Conservation (phyloP, 2,329 filamentous ascomycete species). For the Aspergillus udagawae region DNA sequence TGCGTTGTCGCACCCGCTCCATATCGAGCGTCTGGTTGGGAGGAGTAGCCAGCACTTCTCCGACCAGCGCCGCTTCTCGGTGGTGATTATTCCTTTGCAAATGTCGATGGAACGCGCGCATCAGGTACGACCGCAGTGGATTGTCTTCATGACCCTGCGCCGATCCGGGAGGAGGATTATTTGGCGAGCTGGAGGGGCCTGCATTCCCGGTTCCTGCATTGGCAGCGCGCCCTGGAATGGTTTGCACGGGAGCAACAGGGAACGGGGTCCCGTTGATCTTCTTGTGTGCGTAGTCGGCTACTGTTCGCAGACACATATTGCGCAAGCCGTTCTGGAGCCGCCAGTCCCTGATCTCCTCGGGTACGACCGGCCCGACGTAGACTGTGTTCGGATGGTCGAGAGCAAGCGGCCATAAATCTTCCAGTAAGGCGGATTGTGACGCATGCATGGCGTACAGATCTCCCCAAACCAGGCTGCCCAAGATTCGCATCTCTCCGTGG, state of each 20-base stretch:
- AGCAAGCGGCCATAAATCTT: slow-evolving; percentile 26
- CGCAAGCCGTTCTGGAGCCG: slow-evolving; percentile 6
- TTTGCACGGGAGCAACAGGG: background rate
- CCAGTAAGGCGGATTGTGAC: slow-evolving; percentile 11
- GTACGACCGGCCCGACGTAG: slow-evolving; percentile 21
- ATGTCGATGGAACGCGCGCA: background rate
- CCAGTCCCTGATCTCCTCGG: slow-evolving; percentile 11
- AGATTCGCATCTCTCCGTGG: slow-evolving; percentile 24
- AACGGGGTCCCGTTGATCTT: slow-evolving; percentile 3
- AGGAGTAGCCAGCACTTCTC: background rate
- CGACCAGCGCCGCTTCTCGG: background rate
- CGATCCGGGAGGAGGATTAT: background rate
- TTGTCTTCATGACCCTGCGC: background rate
- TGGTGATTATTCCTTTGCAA: background rate
- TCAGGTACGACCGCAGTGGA: background rate
- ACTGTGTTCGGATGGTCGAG: slow-evolving; percentile 24
- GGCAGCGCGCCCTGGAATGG: background rate
- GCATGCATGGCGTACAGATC: slow-evolving; percentile 21
- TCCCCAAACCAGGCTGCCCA: slow-evolving; percentile 27
- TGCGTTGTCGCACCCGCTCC: background rate
- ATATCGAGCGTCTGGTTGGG: background rate
- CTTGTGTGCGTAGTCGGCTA: slow-evolving; percentile 4
- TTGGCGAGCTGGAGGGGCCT: background rate
- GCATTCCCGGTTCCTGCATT: too few species aligned
- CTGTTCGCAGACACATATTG: slow-evolving; percentile 1